Evolutionary conservation across 306 rosid genomes (phyloP), one percentile per base, ranked within the genome.

Genomic region (Vicia faba): DNA sequence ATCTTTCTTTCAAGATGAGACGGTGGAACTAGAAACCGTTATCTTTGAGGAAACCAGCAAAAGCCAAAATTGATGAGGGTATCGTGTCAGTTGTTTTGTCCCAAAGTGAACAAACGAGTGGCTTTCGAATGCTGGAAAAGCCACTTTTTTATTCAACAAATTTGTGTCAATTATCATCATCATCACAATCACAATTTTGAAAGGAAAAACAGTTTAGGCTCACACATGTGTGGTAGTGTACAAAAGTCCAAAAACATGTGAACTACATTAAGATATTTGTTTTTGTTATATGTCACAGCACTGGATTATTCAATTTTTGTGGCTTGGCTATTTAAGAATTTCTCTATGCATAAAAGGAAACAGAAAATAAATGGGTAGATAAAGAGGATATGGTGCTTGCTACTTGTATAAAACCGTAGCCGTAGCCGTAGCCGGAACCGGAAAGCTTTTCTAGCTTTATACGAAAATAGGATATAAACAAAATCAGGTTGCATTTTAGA

Each of bases 41-140:
- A 39, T 39, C 13, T n/a, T 60, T 5, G 23, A 59, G 43, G 29
- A 26, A 39, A 38, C 0, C 43, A 1, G 61, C 35, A 31, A 43
- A 44, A 56, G 45, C 33, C 58, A 58, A 44, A 58, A 41, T 33
- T 28, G 72, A 11, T 19, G 53, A 57, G 13, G 63, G n/a, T 7
- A 20, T 51, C 12, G 5, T 35, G 26, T 60, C 56, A 56, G 15
- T 29, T 33, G 4, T 64, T 12, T 69, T 69, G 45, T 51, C 64
- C 59, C 15, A 14, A 10, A 46, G n/a, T 44, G 56, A 63, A 66
- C 61, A 41, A 36, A 28, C 14, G 46, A 49, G 26, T 66, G 82
- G 35, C 79, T 62, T 66, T 61, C 41, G 51, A 62, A 68, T 23
- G 49, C 38, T 35, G 71, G 58, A 78, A 73, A 68, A 72, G 74